phyloP scores from a whole-genome alignment of 805 yeast genomes.

The Suhomyces vadensis region DNA sequence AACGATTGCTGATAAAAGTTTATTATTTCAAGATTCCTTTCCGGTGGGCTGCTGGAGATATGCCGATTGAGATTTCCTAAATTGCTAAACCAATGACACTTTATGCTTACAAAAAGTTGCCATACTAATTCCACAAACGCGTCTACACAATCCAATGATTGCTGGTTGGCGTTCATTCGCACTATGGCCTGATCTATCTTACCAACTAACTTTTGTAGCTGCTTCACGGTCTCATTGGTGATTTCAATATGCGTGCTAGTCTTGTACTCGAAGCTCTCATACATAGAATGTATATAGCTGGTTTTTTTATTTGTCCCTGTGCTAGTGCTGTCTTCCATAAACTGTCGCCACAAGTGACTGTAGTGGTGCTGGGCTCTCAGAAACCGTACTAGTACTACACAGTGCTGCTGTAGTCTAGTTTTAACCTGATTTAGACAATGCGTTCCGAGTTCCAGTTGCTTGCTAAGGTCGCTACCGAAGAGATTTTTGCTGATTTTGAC shows the following conservation, averaged over 20 bases:
- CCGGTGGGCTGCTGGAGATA: background rate
- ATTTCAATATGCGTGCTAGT: constrained; percentile 2
- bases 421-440: background rate
- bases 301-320: background rate
- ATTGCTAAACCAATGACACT: constrained; percentile 2
- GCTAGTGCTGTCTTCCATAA: constrained; percentile 1
- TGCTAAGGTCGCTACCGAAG: too few relatives aligned
- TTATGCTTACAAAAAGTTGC: background rate
- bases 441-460: background rate
- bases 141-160: background rate
- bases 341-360: constrained; percentile 9
- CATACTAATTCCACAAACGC: background rate
- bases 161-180: background rate
- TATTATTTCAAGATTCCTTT: background rate
- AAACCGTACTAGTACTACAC: background rate
- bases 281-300: constrained; percentile 10
- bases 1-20: constrained; percentile 2
- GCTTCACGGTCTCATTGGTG: background rate
- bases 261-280: constrained; percentile 11
- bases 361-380: constrained; percentile 2
- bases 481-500: too few relatives aligned
- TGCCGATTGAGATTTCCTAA: background rate
- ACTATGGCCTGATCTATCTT: background rate
- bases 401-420: background rate
- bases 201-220: background rate